Base-by-base conservation (phyloP, 176 grass and related monocot species). In the Zea mays region DNA sequence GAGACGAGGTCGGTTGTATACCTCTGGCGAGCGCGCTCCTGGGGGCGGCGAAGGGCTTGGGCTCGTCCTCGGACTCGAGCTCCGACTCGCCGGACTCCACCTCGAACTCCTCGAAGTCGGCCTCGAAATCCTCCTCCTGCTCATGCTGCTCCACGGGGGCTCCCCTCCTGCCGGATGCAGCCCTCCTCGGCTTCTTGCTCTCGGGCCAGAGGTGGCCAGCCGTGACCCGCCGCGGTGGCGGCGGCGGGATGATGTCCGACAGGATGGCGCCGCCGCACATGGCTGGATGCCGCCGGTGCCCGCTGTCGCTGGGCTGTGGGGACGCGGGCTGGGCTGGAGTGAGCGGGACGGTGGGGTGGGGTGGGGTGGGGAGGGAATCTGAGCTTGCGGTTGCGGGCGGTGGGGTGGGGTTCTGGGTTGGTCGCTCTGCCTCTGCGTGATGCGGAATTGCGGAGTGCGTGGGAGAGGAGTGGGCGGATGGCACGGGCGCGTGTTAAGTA, bases 211-310 rank as follows among this genome's bases (percentile, higher is more conserved):
- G 77, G 76, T 77, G 77, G 79, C 86, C 82, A 19, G 59, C 84
- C 20, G 82, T 80, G 60, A 82, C 62, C 75, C 82, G 89, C 86
- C 75, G 60, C 64, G 56, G 19, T 51, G 84, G 61, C 42, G 84
- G 61, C 42, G 75, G 27, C 67, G 89, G 83, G 59, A 94, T 85
- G 79, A 77, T 40, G 37, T 80, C 80, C 27, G 87, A 84, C 67
- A 97, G 84, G 59, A 97, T 81, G 64, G 89, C 87, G 65, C 91
- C 95, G 45, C 95, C 95, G 46, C 95, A 97, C 95, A 97, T 97
- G 79, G 81, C 87, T 61, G 13, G 57, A 14, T 17, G 52, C 16
- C 15, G 52, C 19, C 15, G 57, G 41, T 34, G 73, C n/a, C 15
- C 5, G 7, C 20, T 2, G 59, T 51, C 11, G 58, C 39, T 73